Conservation (phyloP, 768 basidiomycete species). For the Mrakia frigida region DNA sequence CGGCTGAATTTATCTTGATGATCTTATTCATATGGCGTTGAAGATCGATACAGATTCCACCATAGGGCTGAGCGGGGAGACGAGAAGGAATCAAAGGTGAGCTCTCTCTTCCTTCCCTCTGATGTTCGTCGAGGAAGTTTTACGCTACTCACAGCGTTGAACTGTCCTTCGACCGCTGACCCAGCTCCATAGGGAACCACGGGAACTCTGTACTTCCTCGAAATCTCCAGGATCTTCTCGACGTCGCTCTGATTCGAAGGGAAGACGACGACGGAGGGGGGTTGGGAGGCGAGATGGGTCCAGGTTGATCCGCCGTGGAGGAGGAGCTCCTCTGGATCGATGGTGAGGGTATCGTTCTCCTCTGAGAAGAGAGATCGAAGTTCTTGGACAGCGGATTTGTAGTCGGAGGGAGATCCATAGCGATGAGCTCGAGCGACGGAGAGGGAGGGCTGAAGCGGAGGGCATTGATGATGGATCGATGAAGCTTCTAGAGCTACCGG, state of each 20-base stretch:
- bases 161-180: constrained; percentile 82
- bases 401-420: neutral
- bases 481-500: neutral
- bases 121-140: neutral
- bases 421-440: neutral
- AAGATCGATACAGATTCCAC: constrained; percentile 76
- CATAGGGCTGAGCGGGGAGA: constrained; percentile 41
- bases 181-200: constrained; percentile 77
- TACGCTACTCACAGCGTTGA: constrained; percentile 56
- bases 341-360: neutral
- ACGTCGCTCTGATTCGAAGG: constrained; percentile 72
- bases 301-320: constrained; percentile 47
- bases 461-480: neutral
- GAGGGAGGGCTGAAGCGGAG: neutral
- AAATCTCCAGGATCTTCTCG: constrained; percentile 62
- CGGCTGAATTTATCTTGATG: constrained; percentile 58
- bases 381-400: neutral
- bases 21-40: constrained; percentile 67
- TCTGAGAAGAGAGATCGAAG: neutral
- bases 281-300: constrained; percentile 51
- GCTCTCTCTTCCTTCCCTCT: neutral
- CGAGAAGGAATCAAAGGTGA: neutral
- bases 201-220: constrained; percentile 61
- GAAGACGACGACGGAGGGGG: constrained; percentile 58
- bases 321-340: neutral